Percentiles rank a stretch among this genome's conserved stretches.
Evolutionary conservation across 108 stramenopile species (phyloP).

Genomic region (Pelagomonas calceolata): DNA sequence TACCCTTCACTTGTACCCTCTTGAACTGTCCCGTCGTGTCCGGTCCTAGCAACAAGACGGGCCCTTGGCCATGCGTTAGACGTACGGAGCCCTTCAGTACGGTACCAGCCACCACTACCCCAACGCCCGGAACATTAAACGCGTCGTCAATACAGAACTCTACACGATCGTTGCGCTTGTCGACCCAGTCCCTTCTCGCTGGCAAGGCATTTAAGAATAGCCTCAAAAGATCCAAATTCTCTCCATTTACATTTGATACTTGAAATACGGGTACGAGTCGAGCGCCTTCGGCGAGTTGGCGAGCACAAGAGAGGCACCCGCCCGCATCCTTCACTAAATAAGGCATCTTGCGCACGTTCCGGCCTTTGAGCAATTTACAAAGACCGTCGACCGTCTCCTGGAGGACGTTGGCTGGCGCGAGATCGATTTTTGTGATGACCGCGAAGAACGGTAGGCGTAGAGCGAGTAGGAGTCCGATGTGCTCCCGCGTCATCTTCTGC

Average conservation of each 20-base stretch:
- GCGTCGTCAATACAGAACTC: conserved; percentile 41
- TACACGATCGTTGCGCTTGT: background rate
- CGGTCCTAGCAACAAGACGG: no score
- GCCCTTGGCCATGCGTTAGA: no score
- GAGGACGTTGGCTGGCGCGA: conserved; percentile 82
- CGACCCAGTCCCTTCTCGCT: no score
- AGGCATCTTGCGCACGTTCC: no score
- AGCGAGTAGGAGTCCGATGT: conserved; percentile 88
- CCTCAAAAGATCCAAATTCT: conserved; percentile 78
- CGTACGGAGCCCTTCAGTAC: no score
- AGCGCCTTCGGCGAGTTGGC: conserved; percentile 72
- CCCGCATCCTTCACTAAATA: conserved; percentile 59
- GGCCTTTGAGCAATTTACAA: no score
- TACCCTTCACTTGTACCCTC: no score
- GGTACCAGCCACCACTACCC: conserved; percentile 51
- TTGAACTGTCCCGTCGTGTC: no score
- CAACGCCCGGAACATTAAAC: conserved; percentile 50
- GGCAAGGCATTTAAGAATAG: conserved; percentile 73
- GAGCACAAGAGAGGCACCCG: conserved; percentile 61
- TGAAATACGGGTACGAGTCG: conserved; percentile 86
- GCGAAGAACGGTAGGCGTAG: conserved; percentile 83
- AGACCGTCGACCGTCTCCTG: conserved; percentile 74
- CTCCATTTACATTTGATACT: conserved; percentile 89
- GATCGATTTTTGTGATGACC: conserved; percentile 93
- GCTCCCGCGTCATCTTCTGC: conserved; percentile 94